Evolutionary conservation across 2,329 filamentous ascomycete species (phyloP), one percentile per base, ranked within the genome.

Genomic region (Didymella keratinophila): DNA sequence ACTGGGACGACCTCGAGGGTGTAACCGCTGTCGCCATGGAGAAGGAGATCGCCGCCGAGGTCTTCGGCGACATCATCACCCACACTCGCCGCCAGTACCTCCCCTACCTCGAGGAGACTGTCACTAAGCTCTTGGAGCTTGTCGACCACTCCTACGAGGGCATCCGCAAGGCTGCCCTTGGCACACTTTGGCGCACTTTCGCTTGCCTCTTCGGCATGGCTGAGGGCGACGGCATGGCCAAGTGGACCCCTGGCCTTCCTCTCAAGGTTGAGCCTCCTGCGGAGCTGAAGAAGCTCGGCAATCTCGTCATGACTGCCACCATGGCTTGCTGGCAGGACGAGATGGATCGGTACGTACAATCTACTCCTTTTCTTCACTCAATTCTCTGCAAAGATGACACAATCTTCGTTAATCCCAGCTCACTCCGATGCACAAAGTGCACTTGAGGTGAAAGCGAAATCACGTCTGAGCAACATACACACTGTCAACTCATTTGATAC

Each of bases 381-480:
- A 5, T 21, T 58, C 62, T 56, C 62, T 69, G 62, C 72, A 75
- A 77, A 71, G 93, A 97, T 97, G 93, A 97, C 50, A 80, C 83
- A 86, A 83, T 79, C 82, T 87, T 88, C 91, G 92, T 93, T 93
- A 94, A 86, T 94, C 94, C 93, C 93, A 97, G 93, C 93, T 97
- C 94, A 97, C 93, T 97, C 92, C 91, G 90, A 98, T 89, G 89
- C 91, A 86, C 82, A 54, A 85, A 82, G 66, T 87, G 90, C 87
- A 87, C 81, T 88, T 96, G 92, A 90, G 92, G 92, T 89, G 89
- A 95, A 96, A 80, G 83, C 92, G 89, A 85, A 80, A 83, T 80
- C 82, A 78, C 82, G 82, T 79, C 82, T 84, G 81, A 84, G 74
- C 67, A 36, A n/a, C 60, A 78, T 78, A 76, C 72, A 67, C 63